Evolutionary conservation across 2,329 filamentous ascomycete species (phyloP), one percentile per base, ranked within the genome.

Genomic region (Ascochyta koolunga): DNA sequence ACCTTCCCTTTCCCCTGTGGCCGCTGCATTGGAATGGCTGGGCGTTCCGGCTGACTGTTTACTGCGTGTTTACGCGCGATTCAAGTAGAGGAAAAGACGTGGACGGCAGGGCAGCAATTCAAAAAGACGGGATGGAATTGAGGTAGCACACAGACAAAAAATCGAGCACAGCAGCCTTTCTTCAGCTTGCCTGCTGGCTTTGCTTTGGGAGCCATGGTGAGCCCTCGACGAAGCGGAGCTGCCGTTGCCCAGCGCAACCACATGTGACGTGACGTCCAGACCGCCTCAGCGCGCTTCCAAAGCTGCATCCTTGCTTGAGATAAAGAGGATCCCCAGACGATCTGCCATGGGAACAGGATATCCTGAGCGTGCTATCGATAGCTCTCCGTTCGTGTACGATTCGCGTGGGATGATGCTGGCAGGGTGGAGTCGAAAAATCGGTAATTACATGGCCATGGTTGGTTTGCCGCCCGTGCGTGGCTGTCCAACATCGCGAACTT

Each of bases 1-100:
- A 56, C 69, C 66, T 59, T 75, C 74, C 60, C 69, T 67, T 50
- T 70, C 60, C 69, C 71, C 27, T 62, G 53, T 29, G 65, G 43
- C 52, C 48, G 66, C 56, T 69, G 66, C 71, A 77, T 74, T 29
- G 19, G 24, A 33, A 33, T 24, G 19, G 13, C 37, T 37, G 52
- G 11, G 27, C 27, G 27, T 10, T 15, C 27, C 27, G 13, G 11
- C 27, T 13, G 11, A 29, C 4, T 29, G 27, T 29, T 29, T 29
- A 29, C 27, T 13, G 27, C 19, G 42, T 66, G 54, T 64, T 67
- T 67, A 52, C 52, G 4, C 43, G 39, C 18, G 33, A 29, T 15
- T 29, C 11, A 36, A 41, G 36, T 6, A 39, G n/a, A 24, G 9
- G 16, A n/a, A 13, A 25, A 24, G 16, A 25, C 7, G n/a, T 2